Percentiles rank a stretch among this genome's conserved stretches.
Evolutionary conservation across 2,329 filamentous ascomycete genomes (phyloP).

Genomic region (Neopestalotiopsis sp.): DNA sequence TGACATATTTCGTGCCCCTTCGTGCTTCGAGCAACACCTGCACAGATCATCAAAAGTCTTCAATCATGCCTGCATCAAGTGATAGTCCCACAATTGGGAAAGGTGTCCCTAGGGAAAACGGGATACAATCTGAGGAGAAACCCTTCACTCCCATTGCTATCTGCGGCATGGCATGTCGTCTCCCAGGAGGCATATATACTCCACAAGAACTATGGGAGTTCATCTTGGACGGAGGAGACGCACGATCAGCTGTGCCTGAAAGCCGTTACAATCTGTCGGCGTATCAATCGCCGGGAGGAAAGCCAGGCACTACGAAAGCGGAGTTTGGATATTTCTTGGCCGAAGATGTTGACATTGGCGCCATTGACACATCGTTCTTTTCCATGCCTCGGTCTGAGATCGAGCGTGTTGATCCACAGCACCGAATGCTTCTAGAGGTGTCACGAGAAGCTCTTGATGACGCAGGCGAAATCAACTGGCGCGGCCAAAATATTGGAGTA

Average conservation of each 20-base stretch:
- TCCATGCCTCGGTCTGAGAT: slow-evolving; percentile 33
- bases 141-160: slow-evolving; percentile 30
- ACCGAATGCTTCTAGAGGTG: slow-evolving; percentile 41
- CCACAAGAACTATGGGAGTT: slow-evolving; percentile 33
- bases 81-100: too few species aligned
- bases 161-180: slow-evolving; percentile 33
- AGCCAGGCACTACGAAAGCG: slow-evolving; percentile 21
- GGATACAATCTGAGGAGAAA: too few species aligned
- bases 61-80: too few species aligned
- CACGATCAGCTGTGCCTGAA: slow-evolving; percentile 27
- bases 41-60: too few species aligned
- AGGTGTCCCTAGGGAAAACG: too few species aligned
- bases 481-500: slow-evolving; percentile 37
- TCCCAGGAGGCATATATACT: slow-evolving; percentile 30
- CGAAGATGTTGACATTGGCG: slow-evolving; percentile 31
- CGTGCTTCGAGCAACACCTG: too few species aligned
- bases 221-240: slow-evolving; percentile 29
- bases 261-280: slow-evolving; percentile 28
- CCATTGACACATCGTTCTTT: slow-evolving; percentile 35
- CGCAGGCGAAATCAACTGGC: slow-evolving; percentile 36
- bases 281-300: slow-evolving; percentile 22
- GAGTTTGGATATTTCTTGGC: slow-evolving; percentile 38
- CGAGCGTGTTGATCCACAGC: slow-evolving; percentile 42
- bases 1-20: too few species aligned
- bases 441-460: slow-evolving; percentile 41